phyloP scores from a whole-genome alignment of 495 filamentous ascomycete species.

The Xylaria flabelliformis region DNA sequence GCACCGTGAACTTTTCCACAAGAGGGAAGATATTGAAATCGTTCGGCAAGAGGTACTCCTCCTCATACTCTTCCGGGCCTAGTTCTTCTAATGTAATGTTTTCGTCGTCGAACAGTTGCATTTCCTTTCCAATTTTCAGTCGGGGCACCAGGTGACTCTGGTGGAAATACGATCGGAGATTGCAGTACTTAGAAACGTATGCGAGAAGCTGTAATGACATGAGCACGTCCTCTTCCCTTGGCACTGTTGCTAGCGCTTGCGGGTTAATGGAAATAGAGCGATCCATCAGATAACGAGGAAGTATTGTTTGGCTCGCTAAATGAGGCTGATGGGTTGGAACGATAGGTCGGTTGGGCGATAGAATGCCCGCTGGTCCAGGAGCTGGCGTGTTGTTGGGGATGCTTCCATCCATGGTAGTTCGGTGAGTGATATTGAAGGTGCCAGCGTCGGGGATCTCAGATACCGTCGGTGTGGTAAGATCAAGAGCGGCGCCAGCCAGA shows the following conservation, averaged over 20 bases:
- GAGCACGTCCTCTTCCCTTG: conserved; percentile 93
- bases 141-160: conserved; percentile 90
- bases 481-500: conserved; percentile 76
- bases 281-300: conserved; percentile 78
- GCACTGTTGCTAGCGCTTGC: conserved; percentile 83
- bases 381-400: conserved; percentile 68
- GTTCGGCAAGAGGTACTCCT: conserved; percentile 91
- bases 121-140: conserved; percentile 85
- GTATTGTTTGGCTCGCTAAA: conserved; percentile 63
- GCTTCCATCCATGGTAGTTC: conserved; percentile 84
- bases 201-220: conserved; percentile 98
- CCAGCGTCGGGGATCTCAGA: conserved; percentile 84
- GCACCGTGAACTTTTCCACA: conserved; percentile 96
- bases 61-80: conserved; percentile 68
- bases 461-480: conserved; percentile 75
- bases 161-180: conserved; percentile 93
- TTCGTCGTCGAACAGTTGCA: conserved; percentile 76
- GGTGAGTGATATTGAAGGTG: conserved; percentile 96
- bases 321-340: conserved; percentile 75
- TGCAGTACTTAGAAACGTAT: conserved; percentile 98
- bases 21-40: conserved; percentile 98
- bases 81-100: conserved; percentile 46
- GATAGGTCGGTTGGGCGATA: conserved; percentile 79
- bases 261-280: conserved; percentile 67
- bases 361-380: conserved; percentile 67